Base-by-base conservation (phyloP, 1,284 basidiomycete genomes). In the Thelephora terrestris region DNA sequence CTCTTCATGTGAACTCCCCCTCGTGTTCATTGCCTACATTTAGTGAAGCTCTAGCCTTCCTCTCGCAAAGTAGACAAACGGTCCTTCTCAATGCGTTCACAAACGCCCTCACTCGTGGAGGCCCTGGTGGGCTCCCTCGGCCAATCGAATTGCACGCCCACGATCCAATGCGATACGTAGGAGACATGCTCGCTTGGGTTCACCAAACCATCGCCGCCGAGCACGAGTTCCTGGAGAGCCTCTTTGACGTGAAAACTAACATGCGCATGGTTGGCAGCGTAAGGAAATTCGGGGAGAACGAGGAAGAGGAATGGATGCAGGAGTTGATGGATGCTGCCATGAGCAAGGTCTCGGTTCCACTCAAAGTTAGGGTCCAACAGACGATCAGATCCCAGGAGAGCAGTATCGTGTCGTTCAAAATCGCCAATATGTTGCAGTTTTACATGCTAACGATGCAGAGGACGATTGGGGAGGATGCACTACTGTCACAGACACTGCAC, bases 181-280 rank as follows among this genome's bases (percentile, higher is more conserved):
- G 95, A 17, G 95, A 98, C 64, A 98, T 99, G 91, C 79, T 99
- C 4, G 95, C 94, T 0, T 99, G 95, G 96, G 84, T 98, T 1
- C 95, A 99, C 66, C 96, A 99, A 52, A 78, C 87, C 0, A 92
- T 96, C 51, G 95, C 95, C 0, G 86, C 85, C 3, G 95, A 99
- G 64, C 84, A 86, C 45, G 96, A 99, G 66, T 91, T 93, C 58
- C 72, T 97, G 18, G 91, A 95, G 59, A 73, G 78, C 25, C 65
- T 96, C 34, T 95, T 96, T 56, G 83, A 78, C 7, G 61, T 91
- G 46, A 77, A 74, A 48, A 69, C 67, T 25, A 80, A 81, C 37
- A 61, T 74, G 3, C 69, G 85, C 44, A 86, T 93, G 80, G 84
- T 94, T 42, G 91, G 89, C 20, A 79, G 81, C 47, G 73, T 80